A percentile compares a stretch with the other conserved stretches of the same genome.
These are phyloP conservation scores for Piedraia hortae DNA, from an alignment of 2,329 filamentous ascomycete species.

Conservation along the genomic window DNA sequence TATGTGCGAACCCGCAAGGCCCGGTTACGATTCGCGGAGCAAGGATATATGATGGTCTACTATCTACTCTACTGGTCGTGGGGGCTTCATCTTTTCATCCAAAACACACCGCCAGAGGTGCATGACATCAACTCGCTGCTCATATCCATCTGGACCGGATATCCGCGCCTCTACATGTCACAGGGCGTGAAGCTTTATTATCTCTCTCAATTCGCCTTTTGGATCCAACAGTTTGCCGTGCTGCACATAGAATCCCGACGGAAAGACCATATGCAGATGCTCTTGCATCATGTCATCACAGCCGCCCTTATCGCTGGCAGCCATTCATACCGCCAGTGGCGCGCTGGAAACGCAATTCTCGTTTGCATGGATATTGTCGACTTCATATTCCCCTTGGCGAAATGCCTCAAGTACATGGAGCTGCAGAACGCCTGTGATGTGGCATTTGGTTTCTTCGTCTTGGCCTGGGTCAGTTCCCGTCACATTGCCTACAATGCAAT, in stretches of 20 bases:
- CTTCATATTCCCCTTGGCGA: conserved; percentile 54
- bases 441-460: conserved; percentile 61
- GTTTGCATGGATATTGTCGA: conserved; percentile 88
- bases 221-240: conserved; percentile 78
- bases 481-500: conserved; percentile 56
- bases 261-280: conserved; percentile 92
- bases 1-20: conserved; percentile 54
- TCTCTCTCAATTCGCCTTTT: conserved; percentile 71
- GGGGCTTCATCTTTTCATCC: conserved; percentile 35
- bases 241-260: conserved; percentile 83
- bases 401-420: conserved; percentile 75
- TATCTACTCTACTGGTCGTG: conserved; percentile 56
- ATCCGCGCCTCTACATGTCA: conserved; percentile 50
- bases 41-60: conserved; percentile 75
- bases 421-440: conserved; percentile 51
- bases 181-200: conserved; percentile 70
- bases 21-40: conserved; percentile 64
- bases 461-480: conserved; percentile 58
- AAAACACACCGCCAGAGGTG: conserved; percentile 7
- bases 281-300: conserved; percentile 80
- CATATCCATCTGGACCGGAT: conserved; percentile 43
- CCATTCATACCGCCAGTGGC: conserved; percentile 67
- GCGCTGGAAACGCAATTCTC: conserved; percentile 68
- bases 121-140: conserved; percentile 6
- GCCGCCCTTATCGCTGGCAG: conserved; percentile 51